Conservation (phyloP, 1,284 basidiomycete species). For the Wallemia mellicola region DNA sequence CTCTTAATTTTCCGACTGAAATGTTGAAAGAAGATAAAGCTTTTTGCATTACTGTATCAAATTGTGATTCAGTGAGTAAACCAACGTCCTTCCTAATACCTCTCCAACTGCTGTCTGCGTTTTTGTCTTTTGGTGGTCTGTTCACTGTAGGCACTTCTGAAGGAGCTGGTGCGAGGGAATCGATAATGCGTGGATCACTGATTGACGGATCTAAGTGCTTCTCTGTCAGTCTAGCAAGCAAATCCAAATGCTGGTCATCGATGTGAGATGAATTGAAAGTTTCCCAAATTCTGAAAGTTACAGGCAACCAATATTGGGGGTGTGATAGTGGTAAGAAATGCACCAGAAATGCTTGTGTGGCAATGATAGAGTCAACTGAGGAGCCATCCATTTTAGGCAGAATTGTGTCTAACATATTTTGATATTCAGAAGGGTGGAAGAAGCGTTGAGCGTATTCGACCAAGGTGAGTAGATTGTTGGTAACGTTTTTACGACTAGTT, state of each 20-base stretch:
- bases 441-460: conserved; percentile 55
- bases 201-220: conserved; percentile 38
- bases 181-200: conserved; percentile 34
- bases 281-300: conserved; percentile 52
- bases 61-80: conserved; percentile 53
- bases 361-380: conserved; percentile 37
- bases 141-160: conserved; percentile 11
- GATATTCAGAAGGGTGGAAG: conserved; percentile 63
- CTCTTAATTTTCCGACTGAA: conserved; percentile 7
- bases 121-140: conserved; percentile 19
- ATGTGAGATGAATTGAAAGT: conserved; percentile 53
- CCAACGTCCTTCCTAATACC: conserved; percentile 53
- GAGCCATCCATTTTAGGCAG: conserved; percentile 36
- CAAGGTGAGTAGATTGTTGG: conserved; percentile 58
- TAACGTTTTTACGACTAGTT: conserved; percentile 35
- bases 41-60: conserved; percentile 58
- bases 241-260: conserved; percentile 44
- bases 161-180: conserved; percentile 24
- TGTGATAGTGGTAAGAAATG: conserved; percentile 49
- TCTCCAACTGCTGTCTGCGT: conserved; percentile 22
- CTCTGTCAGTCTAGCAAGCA: conserved; percentile 35
- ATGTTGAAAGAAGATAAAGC: conserved; percentile 23
- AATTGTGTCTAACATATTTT: conserved; percentile 50
- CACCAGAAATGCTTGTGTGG: conserved; percentile 48
- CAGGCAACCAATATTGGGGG: conserved; percentile 46